phyloP scores from a whole-genome alignment of 495 filamentous ascomycete genomes.

The Penicillium roqueforti region DNA sequence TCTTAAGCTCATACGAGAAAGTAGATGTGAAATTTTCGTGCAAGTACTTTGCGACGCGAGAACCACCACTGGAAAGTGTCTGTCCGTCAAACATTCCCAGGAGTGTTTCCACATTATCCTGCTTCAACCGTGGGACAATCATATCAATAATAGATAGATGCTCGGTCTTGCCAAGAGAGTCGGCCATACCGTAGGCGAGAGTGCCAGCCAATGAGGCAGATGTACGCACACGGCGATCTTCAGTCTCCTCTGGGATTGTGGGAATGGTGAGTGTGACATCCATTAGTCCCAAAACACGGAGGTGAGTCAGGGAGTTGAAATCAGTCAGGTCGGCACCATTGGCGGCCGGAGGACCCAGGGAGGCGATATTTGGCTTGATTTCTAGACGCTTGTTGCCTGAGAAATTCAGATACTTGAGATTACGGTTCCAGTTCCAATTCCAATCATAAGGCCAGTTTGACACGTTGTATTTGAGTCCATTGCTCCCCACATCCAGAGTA shows the following conservation, averaged over 20 bases:
- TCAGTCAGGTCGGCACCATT: slow-evolving; percentile 78
- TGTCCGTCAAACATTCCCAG: slow-evolving; percentile 95
- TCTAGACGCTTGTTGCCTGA: slow-evolving; percentile 96
- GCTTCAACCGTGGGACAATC: slow-evolving; percentile 87
- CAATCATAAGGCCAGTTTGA: slow-evolving; percentile 99
- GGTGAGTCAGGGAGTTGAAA: slow-evolving; percentile 79
- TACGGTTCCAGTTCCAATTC: slow-evolving; percentile 99
- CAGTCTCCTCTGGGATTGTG: slow-evolving; percentile 88
- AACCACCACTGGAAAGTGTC: slow-evolving; percentile 75
- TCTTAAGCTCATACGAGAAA: slow-evolving; percentile 77
- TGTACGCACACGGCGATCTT: slow-evolving; percentile 91
- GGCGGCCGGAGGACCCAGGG: slow-evolving; percentile 39
- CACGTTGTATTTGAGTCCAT: slow-evolving; percentile 97
- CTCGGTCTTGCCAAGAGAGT: slow-evolving; percentile 87
- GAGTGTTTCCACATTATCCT: slow-evolving; percentile 84
- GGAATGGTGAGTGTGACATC: slow-evolving; percentile 93
- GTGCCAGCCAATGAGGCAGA: slow-evolving; percentile 86
- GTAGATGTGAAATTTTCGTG: slow-evolving; percentile 89
- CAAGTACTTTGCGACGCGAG: slow-evolving; percentile 91
- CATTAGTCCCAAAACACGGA: slow-evolving; percentile 91
- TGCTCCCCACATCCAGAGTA: slow-evolving; percentile 91
- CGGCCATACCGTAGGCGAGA: slow-evolving; percentile 95
- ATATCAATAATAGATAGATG: slow-evolving; percentile 97
- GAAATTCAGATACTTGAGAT: slow-evolving; percentile 91
- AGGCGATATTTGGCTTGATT: slow-evolving; percentile 77